Percentiles rank a stretch among this genome's conserved stretches.
phyloP scores from a whole-genome alignment of 2,329 filamentous ascomycete species.

The Xylariaceae sp. region DNA sequence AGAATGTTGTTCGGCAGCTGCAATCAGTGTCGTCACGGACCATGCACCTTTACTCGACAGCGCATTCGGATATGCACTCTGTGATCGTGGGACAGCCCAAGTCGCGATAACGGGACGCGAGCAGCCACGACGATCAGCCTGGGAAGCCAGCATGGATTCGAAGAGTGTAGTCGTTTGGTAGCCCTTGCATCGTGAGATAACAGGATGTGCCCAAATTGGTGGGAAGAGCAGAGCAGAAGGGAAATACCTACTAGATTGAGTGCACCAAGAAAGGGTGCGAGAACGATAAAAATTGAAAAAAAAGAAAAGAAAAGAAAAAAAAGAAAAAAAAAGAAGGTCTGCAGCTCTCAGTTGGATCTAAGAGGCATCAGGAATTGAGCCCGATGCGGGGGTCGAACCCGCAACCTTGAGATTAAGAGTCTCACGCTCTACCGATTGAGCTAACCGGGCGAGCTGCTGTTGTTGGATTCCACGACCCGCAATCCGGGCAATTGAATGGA shows the following conservation, averaged over 20 bases:
- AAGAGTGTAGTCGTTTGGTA: background rate
- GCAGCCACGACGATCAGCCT: background rate
- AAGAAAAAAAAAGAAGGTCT: constrained; percentile 6
- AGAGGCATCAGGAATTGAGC: constrained; percentile 19
- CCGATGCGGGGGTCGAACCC: constrained; percentile 24
- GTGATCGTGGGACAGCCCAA: background rate
- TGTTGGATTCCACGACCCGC: background rate
- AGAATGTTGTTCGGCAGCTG: background rate
- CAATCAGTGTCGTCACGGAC: background rate
- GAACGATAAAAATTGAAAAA: background rate
- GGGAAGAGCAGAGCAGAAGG: background rate
- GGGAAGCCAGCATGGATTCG: background rate
- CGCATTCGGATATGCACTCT: background rate
- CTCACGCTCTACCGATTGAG: constrained; percentile 70
- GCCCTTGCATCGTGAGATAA: no score
- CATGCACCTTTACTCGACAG: background rate
- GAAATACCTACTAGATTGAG: no score
- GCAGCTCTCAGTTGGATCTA: constrained; percentile 6
- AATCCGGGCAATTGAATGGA: background rate
- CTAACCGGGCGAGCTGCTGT: constrained; percentile 46
- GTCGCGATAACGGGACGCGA: background rate
- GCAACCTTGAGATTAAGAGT: constrained; percentile 51
- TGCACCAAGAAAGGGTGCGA: background rate
- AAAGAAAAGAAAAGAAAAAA: background rate
- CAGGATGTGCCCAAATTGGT: no score